Conservation (phyloP, 495 filamentous ascomycete species). For the Podospora appendiculata region DNA sequence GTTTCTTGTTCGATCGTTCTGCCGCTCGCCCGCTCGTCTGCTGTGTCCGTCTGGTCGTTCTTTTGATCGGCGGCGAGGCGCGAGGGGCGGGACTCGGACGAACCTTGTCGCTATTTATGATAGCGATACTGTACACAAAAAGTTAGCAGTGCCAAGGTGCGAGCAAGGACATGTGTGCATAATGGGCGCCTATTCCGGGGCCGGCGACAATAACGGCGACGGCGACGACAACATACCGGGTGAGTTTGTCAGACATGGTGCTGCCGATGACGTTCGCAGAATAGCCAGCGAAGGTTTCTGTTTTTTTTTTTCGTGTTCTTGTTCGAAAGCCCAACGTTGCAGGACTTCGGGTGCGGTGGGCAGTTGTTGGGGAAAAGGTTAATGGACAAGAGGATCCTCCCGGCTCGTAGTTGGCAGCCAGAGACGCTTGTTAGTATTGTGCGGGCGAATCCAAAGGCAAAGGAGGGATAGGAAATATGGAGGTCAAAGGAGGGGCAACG, state of each 20-base stretch:
- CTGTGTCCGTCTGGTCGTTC: too few species aligned
- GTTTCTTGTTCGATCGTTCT: not conserved
- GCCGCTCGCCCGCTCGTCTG: too few species aligned
- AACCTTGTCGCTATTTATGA: slow-evolving; percentile 96
- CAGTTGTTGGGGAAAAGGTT: not conserved
- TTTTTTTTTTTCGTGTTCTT: not conserved
- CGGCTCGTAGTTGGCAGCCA: too few species aligned
- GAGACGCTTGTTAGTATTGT: not conserved
- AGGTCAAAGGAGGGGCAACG: slow-evolving; percentile 12
- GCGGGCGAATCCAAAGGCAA: not conserved
- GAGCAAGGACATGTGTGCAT: not conserved
- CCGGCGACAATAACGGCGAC: not conserved
- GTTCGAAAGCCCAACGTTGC: not conserved
- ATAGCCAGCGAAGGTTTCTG: not conserved
- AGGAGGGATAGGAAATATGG: not conserved
- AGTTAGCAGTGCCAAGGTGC: slow-evolving; percentile 1
- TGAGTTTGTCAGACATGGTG: slow-evolving; percentile 79
- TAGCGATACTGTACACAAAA: slow-evolving; percentile 67
- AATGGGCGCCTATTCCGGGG: not conserved
- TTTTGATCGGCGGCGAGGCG: not conserved
- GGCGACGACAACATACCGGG: slow-evolving; percentile 48
- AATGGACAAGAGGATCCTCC: not conserved
- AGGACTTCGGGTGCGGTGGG: not conserved
- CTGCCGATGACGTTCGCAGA: slow-evolving; percentile 1
- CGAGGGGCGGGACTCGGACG: slow-evolving; percentile 15